These are phyloP conservation scores for Echinosphaeria canescens DNA, from an alignment of 2,329 filamentous ascomycete species.

Conservation along the genomic window DNA sequence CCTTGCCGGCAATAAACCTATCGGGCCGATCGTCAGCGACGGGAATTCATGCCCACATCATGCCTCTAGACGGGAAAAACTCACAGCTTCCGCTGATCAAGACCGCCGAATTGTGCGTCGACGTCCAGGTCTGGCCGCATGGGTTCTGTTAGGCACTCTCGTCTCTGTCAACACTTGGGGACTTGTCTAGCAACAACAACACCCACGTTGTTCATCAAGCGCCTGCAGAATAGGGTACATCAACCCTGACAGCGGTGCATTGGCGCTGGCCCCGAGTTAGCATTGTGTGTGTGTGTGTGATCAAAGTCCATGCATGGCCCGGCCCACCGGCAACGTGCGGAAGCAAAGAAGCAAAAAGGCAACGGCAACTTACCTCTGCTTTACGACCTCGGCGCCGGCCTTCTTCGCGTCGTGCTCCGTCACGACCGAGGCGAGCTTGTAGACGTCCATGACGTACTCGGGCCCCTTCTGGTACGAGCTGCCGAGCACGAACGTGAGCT, in stretches of 20 bases:
- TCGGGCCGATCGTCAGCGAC: too few species aligned
- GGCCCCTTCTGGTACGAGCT: conserved; percentile 56
- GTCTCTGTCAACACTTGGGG: too few species aligned
- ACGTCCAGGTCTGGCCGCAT: conserved; percentile 73
- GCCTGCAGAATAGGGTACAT: conserved; percentile 80
- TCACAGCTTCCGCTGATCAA: conserved; percentile 83
- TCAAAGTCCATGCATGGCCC: too few species aligned
- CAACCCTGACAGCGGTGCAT: conserved; percentile 44
- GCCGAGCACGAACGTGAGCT: conserved; percentile 67
- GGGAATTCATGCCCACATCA: neutral
- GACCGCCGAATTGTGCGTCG: conserved; percentile 72
- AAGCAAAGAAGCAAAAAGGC: too few species aligned
- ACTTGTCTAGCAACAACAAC: too few species aligned
- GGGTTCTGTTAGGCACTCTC: too few species aligned
- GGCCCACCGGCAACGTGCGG: too few species aligned
- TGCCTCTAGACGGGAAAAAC: neutral
- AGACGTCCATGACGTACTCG: conserved; percentile 67
- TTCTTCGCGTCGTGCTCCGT: conserved; percentile 71
- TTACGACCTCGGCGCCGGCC: conserved; percentile 84
- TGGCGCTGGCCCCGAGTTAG: too few species aligned
- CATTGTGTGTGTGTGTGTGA: too few species aligned
- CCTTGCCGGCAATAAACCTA: conserved; percentile 44
- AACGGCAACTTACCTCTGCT: conserved; percentile 75
- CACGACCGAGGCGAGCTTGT: conserved; percentile 48
- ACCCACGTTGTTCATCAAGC: conserved; percentile 76